These are phyloP conservation scores for Candida broadrunensis DNA, from an alignment of 805 yeast genomes.

Conservation along the genomic window DNA sequence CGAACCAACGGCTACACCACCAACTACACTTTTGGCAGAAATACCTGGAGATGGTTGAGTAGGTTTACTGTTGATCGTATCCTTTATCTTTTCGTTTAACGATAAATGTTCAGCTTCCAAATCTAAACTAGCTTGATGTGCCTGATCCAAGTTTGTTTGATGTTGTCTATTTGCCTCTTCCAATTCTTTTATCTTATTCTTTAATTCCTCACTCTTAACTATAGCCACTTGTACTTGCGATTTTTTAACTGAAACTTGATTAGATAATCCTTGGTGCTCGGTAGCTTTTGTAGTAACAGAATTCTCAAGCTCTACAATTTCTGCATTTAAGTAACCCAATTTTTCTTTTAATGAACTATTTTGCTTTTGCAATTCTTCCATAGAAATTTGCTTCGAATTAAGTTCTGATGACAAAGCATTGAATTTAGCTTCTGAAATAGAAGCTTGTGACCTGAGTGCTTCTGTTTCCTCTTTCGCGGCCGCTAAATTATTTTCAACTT, in stretches of 20 bases:
- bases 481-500: constrained; percentile 62
- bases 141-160: constrained; percentile 18
- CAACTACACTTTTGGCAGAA: constrained; percentile 17
- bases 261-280: constrained; percentile 60
- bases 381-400: constrained; percentile 54
- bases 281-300: constrained; percentile 51
- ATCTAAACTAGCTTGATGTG: constrained; percentile 12
- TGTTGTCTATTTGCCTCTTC: constrained; percentile 19
- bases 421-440: constrained; percentile 74
- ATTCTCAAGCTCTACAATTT: constrained; percentile 55
- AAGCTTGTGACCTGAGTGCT: constrained; percentile 64
- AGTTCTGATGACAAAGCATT: constrained; percentile 67
- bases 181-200: constrained; percentile 22
- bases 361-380: constrained; percentile 67
- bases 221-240: constrained; percentile 70
- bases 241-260: constrained; percentile 60
- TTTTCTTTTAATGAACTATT: constrained; percentile 66
- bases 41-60: constrained; percentile 9
- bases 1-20: constrained; percentile 15
- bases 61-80: constrained; percentile 10
- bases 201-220: constrained; percentile 41
- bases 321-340: constrained; percentile 64
- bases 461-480: constrained; percentile 65
- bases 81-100: constrained; percentile 6
- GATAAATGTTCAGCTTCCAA: constrained; percentile 13